Percentiles rank a stretch among this genome's conserved stretches.
phyloP scores from a whole-genome alignment of 2,329 filamentous ascomycete genomes.

The Penicillium sumatraense region DNA sequence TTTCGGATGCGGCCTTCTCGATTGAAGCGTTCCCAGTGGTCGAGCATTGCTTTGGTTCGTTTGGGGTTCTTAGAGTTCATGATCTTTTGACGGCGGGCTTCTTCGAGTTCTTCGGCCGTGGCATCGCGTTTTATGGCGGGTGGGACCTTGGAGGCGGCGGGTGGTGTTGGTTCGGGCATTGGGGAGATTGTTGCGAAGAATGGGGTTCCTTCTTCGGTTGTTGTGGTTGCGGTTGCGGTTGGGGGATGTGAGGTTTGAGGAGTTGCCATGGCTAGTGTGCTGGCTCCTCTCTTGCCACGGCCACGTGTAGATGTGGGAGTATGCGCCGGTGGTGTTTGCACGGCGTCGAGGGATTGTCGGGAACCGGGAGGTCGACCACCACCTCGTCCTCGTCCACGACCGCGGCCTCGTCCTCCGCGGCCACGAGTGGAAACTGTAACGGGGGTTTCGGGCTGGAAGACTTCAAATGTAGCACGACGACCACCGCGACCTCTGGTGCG shows the following conservation, averaged over 20 bases:
- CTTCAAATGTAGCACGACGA: conserved; percentile 28
- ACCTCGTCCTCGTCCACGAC: conserved; percentile 37
- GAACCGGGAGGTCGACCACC: conserved; percentile 25
- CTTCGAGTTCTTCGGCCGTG: conserved; percentile 33
- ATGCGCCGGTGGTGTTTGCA: conserved; percentile 14
- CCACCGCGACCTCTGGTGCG: conserved; percentile 37
- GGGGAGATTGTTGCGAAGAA: conserved; percentile 20
- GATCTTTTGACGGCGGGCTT: conserved; percentile 44
- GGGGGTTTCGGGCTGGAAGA: conserved; percentile 26
- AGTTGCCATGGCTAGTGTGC: conserved; percentile 13
- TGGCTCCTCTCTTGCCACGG: conserved; percentile 28
- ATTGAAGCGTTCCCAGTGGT: conserved; percentile 51
- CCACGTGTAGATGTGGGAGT: conserved; percentile 26
- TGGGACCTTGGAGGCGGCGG: conserved; percentile 8
- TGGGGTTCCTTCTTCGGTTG: conserved; percentile 7
- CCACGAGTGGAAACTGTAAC: conserved; percentile 20
- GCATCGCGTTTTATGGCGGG: conserved; percentile 20
- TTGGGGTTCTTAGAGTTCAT: conserved; percentile 50
- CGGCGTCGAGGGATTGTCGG: conserved; percentile 27
- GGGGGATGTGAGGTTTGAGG: conserved; percentile 21
- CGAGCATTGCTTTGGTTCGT: conserved; percentile 50
- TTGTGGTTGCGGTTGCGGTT: conserved; percentile 6
- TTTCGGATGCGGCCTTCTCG: conserved; percentile 48
- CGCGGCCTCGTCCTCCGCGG: conserved; percentile 33
- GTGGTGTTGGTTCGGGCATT: conserved; percentile 15